Percentiles rank a stretch among this genome's conserved stretches.
Conservation (phyloP, 257 asterid species). For the Sherardia arvensis region DNA sequence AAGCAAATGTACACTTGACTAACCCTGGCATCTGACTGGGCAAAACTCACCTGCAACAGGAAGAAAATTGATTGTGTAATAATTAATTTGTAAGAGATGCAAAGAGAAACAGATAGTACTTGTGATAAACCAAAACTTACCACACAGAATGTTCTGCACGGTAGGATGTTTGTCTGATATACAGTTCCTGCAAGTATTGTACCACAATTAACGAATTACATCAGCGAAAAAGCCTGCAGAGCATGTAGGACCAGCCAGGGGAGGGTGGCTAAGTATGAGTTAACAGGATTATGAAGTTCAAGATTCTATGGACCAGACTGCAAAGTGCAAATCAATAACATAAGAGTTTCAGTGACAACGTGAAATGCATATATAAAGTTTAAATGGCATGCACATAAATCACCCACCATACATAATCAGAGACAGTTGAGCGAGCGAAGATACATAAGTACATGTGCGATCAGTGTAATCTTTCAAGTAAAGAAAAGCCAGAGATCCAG, state of each 20-base stretch:
- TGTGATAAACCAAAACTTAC: slow-evolving; percentile 28
- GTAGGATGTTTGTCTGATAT: slow-evolving; percentile 68
- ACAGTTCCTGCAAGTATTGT: slow-evolving; percentile 53
- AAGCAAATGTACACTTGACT: slow-evolving; percentile 12
- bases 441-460: too few relatives aligned
- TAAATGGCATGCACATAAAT: background rate
- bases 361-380: background rate
- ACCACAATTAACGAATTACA: slow-evolving; percentile 12
- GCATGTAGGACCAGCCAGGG: background rate
- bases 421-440: background rate
- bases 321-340: too few relatives aligned
- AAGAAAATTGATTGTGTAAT: slow-evolving; percentile 1
- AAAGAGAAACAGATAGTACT: background rate
- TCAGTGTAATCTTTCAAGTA: background rate
- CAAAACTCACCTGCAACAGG: slow-evolving; percentile 69
- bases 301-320: background rate
- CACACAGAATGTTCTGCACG: slow-evolving; percentile 95
- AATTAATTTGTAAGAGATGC: background rate
- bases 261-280: background rate
- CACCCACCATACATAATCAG: background rate
- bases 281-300: background rate
- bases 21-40: slow-evolving; percentile 94
- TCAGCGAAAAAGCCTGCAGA: slow-evolving; percentile 4
- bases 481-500: background rate
- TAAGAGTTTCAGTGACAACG: too few relatives aligned